Percentiles rank a stretch among this genome's conserved stretches.
Evolutionary conservation across 1,284 basidiomycete genomes (phyloP).

Genomic region (Ganoderma sinense): DNA sequence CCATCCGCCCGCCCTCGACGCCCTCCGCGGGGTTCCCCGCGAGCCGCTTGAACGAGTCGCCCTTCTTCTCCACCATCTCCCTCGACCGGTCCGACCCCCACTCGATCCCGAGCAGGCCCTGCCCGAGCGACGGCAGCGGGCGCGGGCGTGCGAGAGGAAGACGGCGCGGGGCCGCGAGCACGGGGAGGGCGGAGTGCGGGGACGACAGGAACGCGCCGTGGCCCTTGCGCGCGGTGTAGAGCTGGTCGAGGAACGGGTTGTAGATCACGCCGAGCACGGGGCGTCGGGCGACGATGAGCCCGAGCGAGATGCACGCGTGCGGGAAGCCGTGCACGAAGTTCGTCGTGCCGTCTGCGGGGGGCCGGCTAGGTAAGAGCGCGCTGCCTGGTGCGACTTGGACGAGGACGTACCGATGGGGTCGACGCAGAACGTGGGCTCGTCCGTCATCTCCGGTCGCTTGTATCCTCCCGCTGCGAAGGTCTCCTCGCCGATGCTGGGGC

Average conservation of each 20-base stretch:
- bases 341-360: constrained; percentile 84
- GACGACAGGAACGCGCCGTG: constrained; percentile 82
- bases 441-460: constrained; percentile 73
- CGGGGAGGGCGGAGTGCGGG: constrained; percentile 22
- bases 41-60: constrained; percentile 76
- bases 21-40: constrained; percentile 75
- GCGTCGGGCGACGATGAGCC: constrained; percentile 82
- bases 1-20: constrained; percentile 84
- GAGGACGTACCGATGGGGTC: constrained; percentile 77
- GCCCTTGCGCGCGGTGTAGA: constrained; percentile 84
- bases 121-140: constrained; percentile 76
- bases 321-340: constrained; percentile 96
- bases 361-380: background rate
- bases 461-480: constrained; percentile 74
- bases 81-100: constrained; percentile 88
- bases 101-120: constrained; percentile 88
- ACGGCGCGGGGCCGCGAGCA: constrained; percentile 61
- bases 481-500: constrained; percentile 88
- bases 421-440: constrained; percentile 93
- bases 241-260: constrained; percentile 90
- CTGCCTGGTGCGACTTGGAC: background rate
- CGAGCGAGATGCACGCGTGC: constrained; percentile 90
- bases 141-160: constrained; percentile 76
- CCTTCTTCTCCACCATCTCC: constrained; percentile 70
- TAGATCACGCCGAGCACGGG: constrained; percentile 92